Percentiles rank a stretch among this genome's conserved stretches.
Conservation (phyloP, 2,329 filamentous ascomycete species). For the Ophiostoma ips region DNA sequence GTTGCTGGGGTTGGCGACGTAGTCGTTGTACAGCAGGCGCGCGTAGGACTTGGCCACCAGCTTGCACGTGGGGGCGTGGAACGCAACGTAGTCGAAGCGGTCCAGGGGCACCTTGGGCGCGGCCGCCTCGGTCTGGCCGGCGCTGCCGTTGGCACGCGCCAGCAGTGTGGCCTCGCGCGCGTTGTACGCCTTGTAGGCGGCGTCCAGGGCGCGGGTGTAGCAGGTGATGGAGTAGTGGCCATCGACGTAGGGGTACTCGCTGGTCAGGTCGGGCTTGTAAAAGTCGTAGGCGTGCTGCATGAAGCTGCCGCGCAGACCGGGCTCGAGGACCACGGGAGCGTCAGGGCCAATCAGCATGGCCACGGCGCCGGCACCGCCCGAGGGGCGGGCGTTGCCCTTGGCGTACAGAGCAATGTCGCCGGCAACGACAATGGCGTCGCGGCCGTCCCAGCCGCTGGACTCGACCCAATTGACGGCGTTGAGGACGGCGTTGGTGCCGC, state of each 20-base stretch:
- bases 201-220: slow-evolving; percentile 69
- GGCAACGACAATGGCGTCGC: slow-evolving; percentile 65
- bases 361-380: slow-evolving; percentile 65
- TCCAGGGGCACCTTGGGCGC: slow-evolving; percentile 51
- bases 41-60: slow-evolving; percentile 75
- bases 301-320: slow-evolving; percentile 66
- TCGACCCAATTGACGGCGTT: slow-evolving; percentile 78
- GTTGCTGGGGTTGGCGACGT: slow-evolving; percentile 53
- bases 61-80: slow-evolving; percentile 81
- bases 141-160: slow-evolving; percentile 23
- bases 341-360: slow-evolving; percentile 68
- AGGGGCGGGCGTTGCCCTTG: slow-evolving; percentile 69
- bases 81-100: slow-evolving; percentile 70
- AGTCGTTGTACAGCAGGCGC: slow-evolving; percentile 76
- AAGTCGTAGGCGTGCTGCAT: slow-evolving; percentile 81
- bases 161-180: slow-evolving; percentile 50
- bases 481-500: slow-evolving; percentile 72
- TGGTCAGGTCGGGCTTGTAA: slow-evolving; percentile 79
- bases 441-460: slow-evolving; percentile 75
- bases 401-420: slow-evolving; percentile 78
- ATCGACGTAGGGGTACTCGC: slow-evolving; percentile 77
- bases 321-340: slow-evolving; percentile 62
- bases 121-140: slow-evolving; percentile 29
- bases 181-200: slow-evolving; percentile 68
- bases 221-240: slow-evolving; percentile 72